Evolutionary conservation across 1,139 yeast species (phyloP), one percentile per base, ranked within the genome.

Genomic region (Kodamaea anthophila): DNA sequence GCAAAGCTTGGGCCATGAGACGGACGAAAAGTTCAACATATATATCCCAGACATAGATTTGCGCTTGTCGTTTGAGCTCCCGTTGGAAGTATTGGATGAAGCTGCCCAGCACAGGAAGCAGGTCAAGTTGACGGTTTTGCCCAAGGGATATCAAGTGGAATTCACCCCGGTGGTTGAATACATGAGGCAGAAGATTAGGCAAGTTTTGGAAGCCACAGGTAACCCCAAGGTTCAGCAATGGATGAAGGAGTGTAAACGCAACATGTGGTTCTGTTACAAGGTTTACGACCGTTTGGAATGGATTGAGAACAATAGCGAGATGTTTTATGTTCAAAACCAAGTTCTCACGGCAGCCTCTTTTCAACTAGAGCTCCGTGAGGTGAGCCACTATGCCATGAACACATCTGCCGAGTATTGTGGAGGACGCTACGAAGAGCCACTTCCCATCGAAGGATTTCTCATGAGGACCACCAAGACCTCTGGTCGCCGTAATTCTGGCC

Each of bases 281-380:
- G 61, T 72, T 29, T 84, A 79, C 47, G 95, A 85, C 49, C 58
- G 87, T 20, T 45, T 85, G 9, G 93, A 84, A 42, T 86, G 95
- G 95, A 55, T 77, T 7, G 52, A 65, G 28, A 78, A 76, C 24
- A 65, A 69, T 26, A 60, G 69, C 23, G 72, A 74, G 32, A 42
- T 65, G 4, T 60, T 77, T 15, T 52, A 41, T 32, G 41, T 60
- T 18, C 55, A 55, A 34, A 52, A 60, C 30, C 56, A 51, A 20
- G 44, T 63, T 3, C 38, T 53, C 15, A 18, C 21, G 11, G 35
- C 46, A 11, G 33, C 40, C 2, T 24, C 30, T 2, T 52, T 45
- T 19, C 72, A 64, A 32, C 51, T 83, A 13, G 87, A 84, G 42
- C 45, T 81, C 9, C 59, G 93, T 28, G 65, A 68, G 23, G 11